Conservation (phyloP, 768 basidiomycete genomes). For the Lyophyllum semitale region DNA sequence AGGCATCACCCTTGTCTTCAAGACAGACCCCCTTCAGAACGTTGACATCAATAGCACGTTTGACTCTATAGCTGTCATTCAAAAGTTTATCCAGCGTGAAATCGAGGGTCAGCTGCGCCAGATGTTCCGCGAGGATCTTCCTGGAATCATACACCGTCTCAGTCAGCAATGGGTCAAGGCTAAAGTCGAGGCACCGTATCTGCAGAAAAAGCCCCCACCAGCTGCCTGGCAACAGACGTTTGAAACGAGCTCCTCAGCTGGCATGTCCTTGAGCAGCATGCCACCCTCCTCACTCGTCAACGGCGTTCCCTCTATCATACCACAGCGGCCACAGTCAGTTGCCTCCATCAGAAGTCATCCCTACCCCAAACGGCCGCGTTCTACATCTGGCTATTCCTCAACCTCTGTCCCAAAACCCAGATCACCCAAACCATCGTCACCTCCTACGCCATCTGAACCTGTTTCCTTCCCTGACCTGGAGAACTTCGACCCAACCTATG, state of each 20-base stretch:
- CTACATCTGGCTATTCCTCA: constrained; percentile 40
- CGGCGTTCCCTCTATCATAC: neutral
- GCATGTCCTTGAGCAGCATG: constrained; percentile 27
- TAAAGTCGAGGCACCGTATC: constrained; percentile 91
- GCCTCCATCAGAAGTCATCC: constrained; percentile 9
- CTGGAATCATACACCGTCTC: constrained; percentile 93
- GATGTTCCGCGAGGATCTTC: constrained; percentile 97
- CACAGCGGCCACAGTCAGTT: constrained; percentile 12
- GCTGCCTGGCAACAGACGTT: constrained; percentile 25
- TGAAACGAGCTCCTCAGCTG: constrained; percentile 46
- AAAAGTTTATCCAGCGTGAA: constrained; percentile 96
- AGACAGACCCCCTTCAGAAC: constrained; percentile 97
- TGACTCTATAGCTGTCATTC: constrained; percentile 96
- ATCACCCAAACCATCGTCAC: constrained; percentile 12
- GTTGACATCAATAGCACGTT: constrained; percentile 98
- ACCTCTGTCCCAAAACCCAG: constrained; percentile 23
- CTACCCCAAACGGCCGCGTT: constrained; percentile 34
- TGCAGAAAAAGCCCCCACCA: constrained; percentile 52
- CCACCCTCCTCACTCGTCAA: constrained; percentile 14
- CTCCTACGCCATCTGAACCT: constrained; percentile 28
- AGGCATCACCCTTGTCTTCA: constrained; percentile 98
- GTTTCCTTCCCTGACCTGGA: constrained; percentile 54
- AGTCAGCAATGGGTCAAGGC: constrained; percentile 96
- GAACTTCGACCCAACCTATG: constrained; percentile 95
- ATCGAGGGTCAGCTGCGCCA: constrained; percentile 96